Evolutionary conservation across 169 alveolate genomes (phyloP).

Genomic region (Plasmodium fragile): DNA sequence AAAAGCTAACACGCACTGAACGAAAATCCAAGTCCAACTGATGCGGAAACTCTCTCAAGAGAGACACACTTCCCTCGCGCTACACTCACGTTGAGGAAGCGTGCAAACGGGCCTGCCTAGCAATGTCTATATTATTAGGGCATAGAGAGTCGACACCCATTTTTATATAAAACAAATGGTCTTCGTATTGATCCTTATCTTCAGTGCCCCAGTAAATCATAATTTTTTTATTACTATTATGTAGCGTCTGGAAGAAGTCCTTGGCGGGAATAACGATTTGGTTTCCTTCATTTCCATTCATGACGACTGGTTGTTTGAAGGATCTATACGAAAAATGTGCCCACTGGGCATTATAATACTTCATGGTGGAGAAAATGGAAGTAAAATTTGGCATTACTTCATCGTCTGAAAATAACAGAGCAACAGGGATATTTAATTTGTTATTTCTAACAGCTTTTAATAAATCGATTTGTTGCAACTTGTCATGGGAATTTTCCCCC

Average conservation of each 20-base stretch:
- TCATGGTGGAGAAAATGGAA: constrained; percentile 13
- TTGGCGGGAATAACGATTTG: neutral
- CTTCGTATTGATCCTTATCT: constrained; percentile 53
- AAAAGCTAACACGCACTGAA: neutral
- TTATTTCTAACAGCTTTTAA: constrained; percentile 39
- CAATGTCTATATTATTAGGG: constrained; percentile 49
- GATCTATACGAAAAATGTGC: constrained; percentile 56
- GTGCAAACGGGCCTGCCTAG: constrained; percentile 20
- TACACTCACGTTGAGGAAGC: neutral
- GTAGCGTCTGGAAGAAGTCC: constrained; percentile 23
- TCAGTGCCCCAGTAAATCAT: constrained; percentile 76
- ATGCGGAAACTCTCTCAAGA: neutral
- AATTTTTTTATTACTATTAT: constrained; percentile 49
- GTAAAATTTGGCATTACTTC: constrained; percentile 38
- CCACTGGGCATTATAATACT: constrained; percentile 70
- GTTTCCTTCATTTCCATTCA: constrained; percentile 14
- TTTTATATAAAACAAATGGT: constrained; percentile 26
- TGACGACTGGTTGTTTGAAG: constrained; percentile 5
- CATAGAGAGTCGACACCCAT: constrained; percentile 61
- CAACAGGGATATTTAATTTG: constrained; percentile 57
- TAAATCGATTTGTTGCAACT: constrained; percentile 10
- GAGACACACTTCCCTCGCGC: neutral
- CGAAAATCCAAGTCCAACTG: neutral
- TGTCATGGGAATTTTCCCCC: neutral
- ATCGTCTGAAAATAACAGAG: constrained; percentile 56